Percentiles rank a stretch among this genome's conserved stretches.
Evolutionary conservation across 2,329 filamentous ascomycete species (phyloP).

Genomic region (Metarhizium anisopliae): DNA sequence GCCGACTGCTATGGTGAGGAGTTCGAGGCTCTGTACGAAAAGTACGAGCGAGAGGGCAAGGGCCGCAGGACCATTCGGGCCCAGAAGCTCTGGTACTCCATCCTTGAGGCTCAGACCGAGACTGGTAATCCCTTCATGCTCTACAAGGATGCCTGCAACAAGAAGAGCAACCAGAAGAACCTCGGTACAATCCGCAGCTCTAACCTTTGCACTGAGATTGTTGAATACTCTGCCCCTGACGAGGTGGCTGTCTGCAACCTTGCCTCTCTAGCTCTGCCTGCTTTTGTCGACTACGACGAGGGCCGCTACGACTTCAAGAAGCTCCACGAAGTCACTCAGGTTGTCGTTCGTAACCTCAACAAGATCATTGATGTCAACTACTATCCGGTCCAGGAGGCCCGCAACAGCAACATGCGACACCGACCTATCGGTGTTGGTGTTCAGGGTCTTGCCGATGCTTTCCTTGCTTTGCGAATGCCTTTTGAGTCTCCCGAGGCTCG

Average conservation of each 20-base stretch:
- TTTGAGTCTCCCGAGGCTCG: constrained; percentile 95
- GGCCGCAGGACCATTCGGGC: constrained; percentile 90
- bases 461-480: constrained; percentile 90
- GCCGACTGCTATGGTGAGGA: constrained; percentile 97
- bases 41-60: constrained; percentile 80
- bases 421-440: constrained; percentile 94
- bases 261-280: constrained; percentile 85
- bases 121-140: constrained; percentile 99
- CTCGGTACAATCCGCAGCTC: constrained; percentile 96
- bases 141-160: constrained; percentile 98
- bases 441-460: constrained; percentile 94
- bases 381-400: constrained; percentile 92
- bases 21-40: constrained; percentile 89
- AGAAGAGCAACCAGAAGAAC: constrained; percentile 99
- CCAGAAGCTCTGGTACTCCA: constrained; percentile 99
- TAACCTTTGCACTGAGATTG: constrained; percentile 97
- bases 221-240: constrained; percentile 94
- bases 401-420: constrained; percentile 95
- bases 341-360: constrained; percentile 92
- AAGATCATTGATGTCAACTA: constrained; percentile 98
- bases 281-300: constrained; percentile 78
- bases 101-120: constrained; percentile 96
- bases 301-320: constrained; percentile 92
- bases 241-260: constrained; percentile 99
- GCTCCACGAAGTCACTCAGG: constrained; percentile 87